phyloP scores from a whole-genome alignment of 371 early-diverging fungal species.

The Mortierella sp. region DNA sequence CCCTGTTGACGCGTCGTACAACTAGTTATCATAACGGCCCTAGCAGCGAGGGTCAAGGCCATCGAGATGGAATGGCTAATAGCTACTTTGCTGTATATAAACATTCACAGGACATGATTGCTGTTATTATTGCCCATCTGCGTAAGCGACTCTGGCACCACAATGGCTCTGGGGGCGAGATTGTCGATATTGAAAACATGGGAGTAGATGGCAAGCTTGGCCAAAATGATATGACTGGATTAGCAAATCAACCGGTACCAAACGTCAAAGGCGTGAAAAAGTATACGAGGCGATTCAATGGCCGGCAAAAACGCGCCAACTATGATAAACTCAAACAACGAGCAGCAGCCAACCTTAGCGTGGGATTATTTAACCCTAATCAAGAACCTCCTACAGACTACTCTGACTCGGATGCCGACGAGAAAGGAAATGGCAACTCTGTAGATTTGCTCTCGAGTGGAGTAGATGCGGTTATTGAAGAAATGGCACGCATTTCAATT shows the following conservation, averaged over 20 bases:
- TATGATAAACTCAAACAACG: slow-evolving; percentile 9
- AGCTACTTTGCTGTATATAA: slow-evolving; percentile 21
- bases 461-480: slow-evolving; percentile 19
- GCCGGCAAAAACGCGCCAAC: slow-evolving; percentile 24
- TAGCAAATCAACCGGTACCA: background rate
- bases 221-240: background rate
- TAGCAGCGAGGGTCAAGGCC: slow-evolving; percentile 4
- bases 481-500: slow-evolving; percentile 7
- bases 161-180: slow-evolving; percentile 37
- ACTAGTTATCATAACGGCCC: background rate
- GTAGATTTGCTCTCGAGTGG: background rate
- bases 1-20: background rate
- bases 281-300: slow-evolving; percentile 37
- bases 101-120: slow-evolving; percentile 45
- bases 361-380: background rate
- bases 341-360: background rate
- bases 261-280: slow-evolving; percentile 41
- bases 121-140: slow-evolving; percentile 31
- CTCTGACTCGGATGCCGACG: slow-evolving; percentile 33
- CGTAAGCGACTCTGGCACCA: slow-evolving; percentile 33
- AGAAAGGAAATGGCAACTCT: background rate
- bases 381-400: slow-evolving; percentile 33
- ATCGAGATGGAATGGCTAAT: slow-evolving; percentile 14
- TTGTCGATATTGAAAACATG: slow-evolving; percentile 29
- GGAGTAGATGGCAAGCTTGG: slow-evolving; percentile 14